phyloP scores from a whole-genome alignment of 345 rosid species.

The Rubroshorea leprosula region DNA sequence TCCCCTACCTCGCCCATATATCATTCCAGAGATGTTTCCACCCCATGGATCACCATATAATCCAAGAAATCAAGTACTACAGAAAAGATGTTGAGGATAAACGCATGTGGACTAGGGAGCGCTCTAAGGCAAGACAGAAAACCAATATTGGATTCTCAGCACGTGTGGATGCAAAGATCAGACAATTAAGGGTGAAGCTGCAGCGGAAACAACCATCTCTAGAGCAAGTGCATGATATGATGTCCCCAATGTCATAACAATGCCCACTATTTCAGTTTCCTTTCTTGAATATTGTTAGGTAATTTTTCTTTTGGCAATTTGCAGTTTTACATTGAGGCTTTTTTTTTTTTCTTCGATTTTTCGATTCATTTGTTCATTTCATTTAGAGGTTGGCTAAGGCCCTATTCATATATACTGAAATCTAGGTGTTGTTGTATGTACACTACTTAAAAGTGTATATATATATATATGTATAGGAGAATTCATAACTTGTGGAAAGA shows the following conservation, averaged over 20 bases:
- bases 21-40: conserved; percentile 69
- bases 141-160: conserved; percentile 96
- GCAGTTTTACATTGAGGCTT: conserved; percentile 17
- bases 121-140: conserved; percentile 82
- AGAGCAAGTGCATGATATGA: conserved; percentile 22
- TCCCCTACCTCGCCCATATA: conserved; percentile 60
- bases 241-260: conserved; percentile 38
- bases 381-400: conserved; percentile 19
- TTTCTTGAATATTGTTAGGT: conserved; percentile 6
- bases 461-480: too few relatives aligned
- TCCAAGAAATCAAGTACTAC: conserved; percentile 89
- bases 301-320: conserved; percentile 13
- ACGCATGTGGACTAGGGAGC: conserved; percentile 79
- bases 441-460: conserved; percentile 9
- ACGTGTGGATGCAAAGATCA: conserved; percentile 90
- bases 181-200: conserved; percentile 59
- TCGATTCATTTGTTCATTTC: conserved; percentile 23
- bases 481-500: too few relatives aligned
- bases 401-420: conserved; percentile 25
- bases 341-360: not conserved
- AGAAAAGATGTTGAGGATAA: conserved; percentile 71
- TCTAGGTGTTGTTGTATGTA: conserved; percentile 35
- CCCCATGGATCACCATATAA: conserved; percentile 92
- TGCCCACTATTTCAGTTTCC: not conserved
- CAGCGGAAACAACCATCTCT: conserved; percentile 50